Percentiles rank a stretch among this genome's conserved stretches.
Conservation (phyloP, 345 rosid genomes). For the Murraya koenigii region DNA sequence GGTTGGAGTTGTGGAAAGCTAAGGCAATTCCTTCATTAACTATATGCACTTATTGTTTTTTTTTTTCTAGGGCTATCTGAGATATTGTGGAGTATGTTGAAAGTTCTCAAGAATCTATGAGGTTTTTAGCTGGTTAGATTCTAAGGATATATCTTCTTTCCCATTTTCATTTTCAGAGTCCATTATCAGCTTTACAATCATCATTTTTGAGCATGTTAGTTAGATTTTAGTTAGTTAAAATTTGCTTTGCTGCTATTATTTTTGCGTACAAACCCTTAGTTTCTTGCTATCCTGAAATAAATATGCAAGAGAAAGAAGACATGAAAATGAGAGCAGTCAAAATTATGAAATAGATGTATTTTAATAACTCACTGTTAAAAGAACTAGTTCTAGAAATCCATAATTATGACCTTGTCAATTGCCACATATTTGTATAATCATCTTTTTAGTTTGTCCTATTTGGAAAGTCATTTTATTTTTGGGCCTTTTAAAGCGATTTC, state of each 20-base stretch:
- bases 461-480: too few species aligned
- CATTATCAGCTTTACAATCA: background rate
- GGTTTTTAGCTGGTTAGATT: background rate
- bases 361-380: background rate
- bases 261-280: too few species aligned
- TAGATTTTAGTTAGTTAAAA: background rate
- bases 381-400: too few species aligned
- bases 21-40: too few species aligned
- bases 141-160: background rate
- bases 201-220: background rate
- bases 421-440: too few species aligned
- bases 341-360: background rate
- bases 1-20: background rate
- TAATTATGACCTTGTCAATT: too few species aligned
- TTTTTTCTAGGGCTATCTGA: background rate
- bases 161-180: background rate
- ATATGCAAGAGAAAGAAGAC: too few species aligned
- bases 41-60: too few species aligned
- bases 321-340: too few species aligned
- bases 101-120: background rate
- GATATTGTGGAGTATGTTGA: background rate
- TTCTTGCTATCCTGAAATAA: background rate
- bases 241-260: background rate
- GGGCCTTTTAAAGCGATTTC: too few species aligned
- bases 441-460: too few species aligned